phyloP scores from a whole-genome alignment of 1,284 basidiomycete genomes.

The Kalmanozyma brasiliensis region DNA sequence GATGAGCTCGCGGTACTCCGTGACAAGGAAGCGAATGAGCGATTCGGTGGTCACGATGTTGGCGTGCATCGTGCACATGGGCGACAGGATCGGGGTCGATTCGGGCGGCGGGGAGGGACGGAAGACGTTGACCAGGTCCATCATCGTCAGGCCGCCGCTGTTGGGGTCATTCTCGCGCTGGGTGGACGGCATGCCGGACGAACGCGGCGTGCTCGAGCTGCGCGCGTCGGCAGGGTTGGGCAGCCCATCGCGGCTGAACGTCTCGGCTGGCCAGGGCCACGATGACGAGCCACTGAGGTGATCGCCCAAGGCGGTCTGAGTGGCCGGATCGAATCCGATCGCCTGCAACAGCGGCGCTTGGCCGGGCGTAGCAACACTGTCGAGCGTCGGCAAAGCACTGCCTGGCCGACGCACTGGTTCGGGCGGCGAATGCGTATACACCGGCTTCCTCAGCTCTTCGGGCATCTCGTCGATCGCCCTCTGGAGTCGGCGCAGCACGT shows the following conservation, averaged over 20 bases:
- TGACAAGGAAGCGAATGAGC: conserved; percentile 50
- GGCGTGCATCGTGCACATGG: conserved; percentile 56
- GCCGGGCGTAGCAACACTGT: conserved; percentile 3
- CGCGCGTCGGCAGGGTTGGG: conserved; percentile 27
- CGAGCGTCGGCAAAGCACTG: conserved; percentile 20
- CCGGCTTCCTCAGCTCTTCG: conserved; percentile 34
- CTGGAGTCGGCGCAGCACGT: conserved; percentile 24
- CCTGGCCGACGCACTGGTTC: conserved; percentile 24
- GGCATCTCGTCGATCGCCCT: conserved; percentile 46
- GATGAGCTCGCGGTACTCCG: conserved; percentile 49
- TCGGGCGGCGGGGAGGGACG: conserved; percentile 39
- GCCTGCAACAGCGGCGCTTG: conserved; percentile 34
- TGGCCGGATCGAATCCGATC: conserved; percentile 34
- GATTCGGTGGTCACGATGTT: conserved; percentile 54
- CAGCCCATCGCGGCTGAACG: conserved; percentile 37
- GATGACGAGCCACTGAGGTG: conserved; percentile 24
- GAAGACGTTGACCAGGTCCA: conserved; percentile 47
- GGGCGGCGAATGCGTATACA: conserved; percentile 32
- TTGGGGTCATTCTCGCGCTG: background rate
- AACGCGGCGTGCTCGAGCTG: conserved; percentile 18
- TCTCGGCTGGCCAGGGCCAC: conserved; percentile 49
- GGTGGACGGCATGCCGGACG: background rate
- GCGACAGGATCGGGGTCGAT: conserved; percentile 34
- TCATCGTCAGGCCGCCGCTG: conserved; percentile 8
- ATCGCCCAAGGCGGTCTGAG: conserved; percentile 31